Evolutionary conservation across 768 basidiomycete genomes (phyloP).

Genomic region (Termitomyces sp.): DNA sequence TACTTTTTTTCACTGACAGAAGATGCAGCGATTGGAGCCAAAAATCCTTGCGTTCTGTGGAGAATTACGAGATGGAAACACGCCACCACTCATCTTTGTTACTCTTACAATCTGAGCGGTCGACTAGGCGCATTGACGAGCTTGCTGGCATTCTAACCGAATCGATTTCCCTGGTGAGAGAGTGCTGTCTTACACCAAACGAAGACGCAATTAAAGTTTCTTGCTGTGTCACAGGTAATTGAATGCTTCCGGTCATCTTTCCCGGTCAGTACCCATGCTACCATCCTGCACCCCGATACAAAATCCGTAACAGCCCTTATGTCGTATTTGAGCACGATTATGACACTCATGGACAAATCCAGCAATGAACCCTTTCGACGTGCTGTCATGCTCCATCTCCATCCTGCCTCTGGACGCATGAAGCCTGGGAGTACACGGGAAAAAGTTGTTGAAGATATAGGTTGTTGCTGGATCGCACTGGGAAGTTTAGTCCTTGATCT

Average conservation of each 20-base stretch:
- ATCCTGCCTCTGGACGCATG: constrained; percentile 20
- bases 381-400: constrained; percentile 28
- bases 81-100: constrained; percentile 33
- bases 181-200: not conserved
- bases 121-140: constrained; percentile 37
- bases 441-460: constrained; percentile 18
- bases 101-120: constrained; percentile 34
- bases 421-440: not conserved
- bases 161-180: constrained; percentile 38
- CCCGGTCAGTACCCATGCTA: constrained; percentile 20
- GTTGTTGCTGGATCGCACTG: constrained; percentile 55
- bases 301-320: constrained; percentile 12
- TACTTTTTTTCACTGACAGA: not conserved
- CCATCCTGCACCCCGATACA: constrained; percentile 13
- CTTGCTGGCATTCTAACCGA: constrained; percentile 36
- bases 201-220: not conserved
- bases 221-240: constrained; percentile 28
- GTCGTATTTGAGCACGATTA: constrained; percentile 19
- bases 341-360: constrained; percentile 29
- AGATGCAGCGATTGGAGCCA: constrained; percentile 35
- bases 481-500: constrained; percentile 60
- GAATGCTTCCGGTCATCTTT: constrained; percentile 41
- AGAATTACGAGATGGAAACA: constrained; percentile 33
- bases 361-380: constrained; percentile 30
- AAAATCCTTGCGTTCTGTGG: constrained; percentile 36